Evolutionary conservation across 352 stramenopile species (phyloP).

Genomic region (Thraustochytrium striatum): DNA sequence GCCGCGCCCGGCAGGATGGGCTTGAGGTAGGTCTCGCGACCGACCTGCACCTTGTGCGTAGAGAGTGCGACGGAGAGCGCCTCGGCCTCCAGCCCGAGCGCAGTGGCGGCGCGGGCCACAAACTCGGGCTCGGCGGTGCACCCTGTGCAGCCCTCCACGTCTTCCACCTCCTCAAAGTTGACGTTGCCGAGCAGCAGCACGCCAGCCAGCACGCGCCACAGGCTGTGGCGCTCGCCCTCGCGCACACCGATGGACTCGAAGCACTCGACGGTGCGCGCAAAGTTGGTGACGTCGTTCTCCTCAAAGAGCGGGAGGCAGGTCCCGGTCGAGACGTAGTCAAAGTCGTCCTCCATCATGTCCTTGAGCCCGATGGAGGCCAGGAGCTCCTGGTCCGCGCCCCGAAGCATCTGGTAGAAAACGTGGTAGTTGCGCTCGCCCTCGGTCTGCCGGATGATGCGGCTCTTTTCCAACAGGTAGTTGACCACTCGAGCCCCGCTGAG

Average conservation of each 20-base stretch:
- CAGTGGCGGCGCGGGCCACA: background rate
- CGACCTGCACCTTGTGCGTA: conserved; percentile 25
- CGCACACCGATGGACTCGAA: conserved; percentile 72
- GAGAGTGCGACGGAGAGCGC: conserved; percentile 3
- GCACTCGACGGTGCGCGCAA: conserved; percentile 49
- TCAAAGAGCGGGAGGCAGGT: conserved; percentile 74
- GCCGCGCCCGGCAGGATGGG: conserved; percentile 70
- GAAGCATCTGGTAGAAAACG: conserved; percentile 83
- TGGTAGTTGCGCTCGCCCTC: conserved; percentile 83
- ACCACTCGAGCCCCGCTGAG: conserved; percentile 73
- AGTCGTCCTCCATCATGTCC: conserved; percentile 60
- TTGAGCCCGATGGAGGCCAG: conserved; percentile 30
- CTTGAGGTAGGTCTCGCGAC: conserved; percentile 7
- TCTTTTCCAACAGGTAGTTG: conserved; percentile 85
- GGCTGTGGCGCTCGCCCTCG: conserved; percentile 74
- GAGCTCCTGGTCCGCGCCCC: conserved; percentile 12
- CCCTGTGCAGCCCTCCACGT: conserved; percentile 64
- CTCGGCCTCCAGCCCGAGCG: background rate
- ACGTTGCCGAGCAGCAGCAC: conserved; percentile 79
- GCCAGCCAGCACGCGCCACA: conserved; percentile 82
- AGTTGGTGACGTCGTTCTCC: conserved; percentile 74
- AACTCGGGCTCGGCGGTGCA: background rate
- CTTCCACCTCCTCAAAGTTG: conserved; percentile 53
- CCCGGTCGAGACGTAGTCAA: conserved; percentile 73
- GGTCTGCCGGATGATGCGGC: conserved; percentile 73